Base-by-base conservation (phyloP, 2,329 filamentous ascomycete species). In the Colletotrichum cereale region DNA sequence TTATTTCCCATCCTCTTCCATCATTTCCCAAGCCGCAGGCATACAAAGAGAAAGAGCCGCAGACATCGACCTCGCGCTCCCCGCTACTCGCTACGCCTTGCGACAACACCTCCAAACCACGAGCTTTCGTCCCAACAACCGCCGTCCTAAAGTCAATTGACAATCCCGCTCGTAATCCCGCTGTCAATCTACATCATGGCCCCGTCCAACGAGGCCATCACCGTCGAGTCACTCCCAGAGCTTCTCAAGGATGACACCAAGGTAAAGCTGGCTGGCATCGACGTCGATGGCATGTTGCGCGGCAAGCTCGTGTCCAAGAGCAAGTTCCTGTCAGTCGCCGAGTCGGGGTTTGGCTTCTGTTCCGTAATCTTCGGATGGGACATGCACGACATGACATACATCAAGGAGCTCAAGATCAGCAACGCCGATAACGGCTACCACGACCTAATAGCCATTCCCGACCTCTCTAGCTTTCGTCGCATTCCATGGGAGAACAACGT, bases 341-440 rank as follows among this genome's bases (percentile, higher is more conserved):
- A 89, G 52, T 88, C 90, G 55, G 95, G 95, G 62, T 97, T 97
- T 77, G 95, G 95, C 65, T 97, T 97, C 86, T 97, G 95, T 85
- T 96, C 93, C 26, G 94, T 97, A 75, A 90, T 97, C 75, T 97
- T 97, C 78, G 95, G 95, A 80, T 97, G 95, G 95, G 95, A 98
- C 82, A 97, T 97, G 94, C 95, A 98, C 82, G 95, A 98, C 79
- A 87, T 90, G 84, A 97, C 94, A 14, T 98, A 97, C 81, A 91
- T 93, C 80, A 90, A 88, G 76, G 95, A 97, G 83, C 88, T 97
- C 74, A 89, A 89, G 78, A 92, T 97, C 80, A 96, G 93, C 83
- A 97, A 97, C 83, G 93, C 93, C 75, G 91, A 94, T 78, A 97
- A 97, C 80, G 95, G 95, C 53, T 97, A 97, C 82, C 89, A 92